Conservation (phyloP, 148 eudicot genomes). For the Fagopyrum esculentum region DNA sequence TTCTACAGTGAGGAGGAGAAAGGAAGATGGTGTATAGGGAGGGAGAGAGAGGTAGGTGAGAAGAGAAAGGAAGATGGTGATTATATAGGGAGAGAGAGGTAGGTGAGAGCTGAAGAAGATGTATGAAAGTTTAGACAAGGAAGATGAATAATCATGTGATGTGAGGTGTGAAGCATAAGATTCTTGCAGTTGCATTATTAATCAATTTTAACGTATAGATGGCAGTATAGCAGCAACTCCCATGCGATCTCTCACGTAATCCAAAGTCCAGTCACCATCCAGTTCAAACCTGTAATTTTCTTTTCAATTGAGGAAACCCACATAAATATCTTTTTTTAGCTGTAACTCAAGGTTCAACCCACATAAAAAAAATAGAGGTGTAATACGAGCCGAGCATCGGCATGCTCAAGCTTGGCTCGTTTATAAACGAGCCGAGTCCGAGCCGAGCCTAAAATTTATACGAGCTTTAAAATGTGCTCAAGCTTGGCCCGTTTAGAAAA, state of each 20-base stretch:
- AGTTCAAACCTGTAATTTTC: not conserved
- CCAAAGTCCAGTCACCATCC: constrained; percentile 9
- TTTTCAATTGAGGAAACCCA: not conserved
- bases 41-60: not conserved
- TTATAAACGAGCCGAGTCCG: too few species aligned
- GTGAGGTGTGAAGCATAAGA: constrained; percentile 12
- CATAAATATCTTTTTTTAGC: not conserved
- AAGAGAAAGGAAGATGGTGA: not conserved
- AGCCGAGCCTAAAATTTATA: too few species aligned
- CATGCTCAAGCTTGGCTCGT: too few species aligned
- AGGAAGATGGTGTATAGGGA: not conserved
- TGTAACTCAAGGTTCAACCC: not conserved
- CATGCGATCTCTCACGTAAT: not conserved
- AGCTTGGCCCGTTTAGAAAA: too few species aligned
- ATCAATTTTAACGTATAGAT: not conserved
- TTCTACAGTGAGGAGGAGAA: not conserved
- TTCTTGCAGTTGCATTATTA: constrained; percentile 5
- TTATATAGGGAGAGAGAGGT: not conserved
- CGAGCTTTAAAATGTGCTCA: too few species aligned
- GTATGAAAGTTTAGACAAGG: too few species aligned
- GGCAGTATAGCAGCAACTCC: not conserved
- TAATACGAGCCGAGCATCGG: too few species aligned
- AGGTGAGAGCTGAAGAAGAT: not conserved
- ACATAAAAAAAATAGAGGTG: too few species aligned
- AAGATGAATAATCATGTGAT: not conserved